Evolutionary conservation across 106 monocot genomes (phyloP).

Genomic region (Platanthera zijinensis): DNA sequence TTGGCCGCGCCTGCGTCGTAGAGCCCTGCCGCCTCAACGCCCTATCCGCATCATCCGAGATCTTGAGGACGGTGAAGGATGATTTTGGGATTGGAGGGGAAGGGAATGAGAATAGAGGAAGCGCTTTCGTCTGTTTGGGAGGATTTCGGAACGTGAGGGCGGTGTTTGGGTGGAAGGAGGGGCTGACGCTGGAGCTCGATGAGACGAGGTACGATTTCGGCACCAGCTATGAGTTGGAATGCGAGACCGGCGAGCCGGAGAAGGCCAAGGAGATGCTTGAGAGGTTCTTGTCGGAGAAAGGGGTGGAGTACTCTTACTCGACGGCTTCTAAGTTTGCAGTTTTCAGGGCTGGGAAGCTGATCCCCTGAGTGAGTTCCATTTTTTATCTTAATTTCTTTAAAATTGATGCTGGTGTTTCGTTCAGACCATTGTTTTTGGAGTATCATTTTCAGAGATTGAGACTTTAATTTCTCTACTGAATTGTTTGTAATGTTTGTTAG

Average conservation of each 20-base stretch:
- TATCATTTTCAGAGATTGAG: neutral
- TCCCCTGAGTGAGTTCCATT: slow-evolving; percentile 27
- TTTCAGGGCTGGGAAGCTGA: slow-evolving; percentile 73
- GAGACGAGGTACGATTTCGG: slow-evolving; percentile 87
- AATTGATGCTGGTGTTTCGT: neutral
- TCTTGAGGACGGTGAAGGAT: slow-evolving; percentile 41
- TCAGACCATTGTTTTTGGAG: neutral
- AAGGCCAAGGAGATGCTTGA: slow-evolving; percentile 67
- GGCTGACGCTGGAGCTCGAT: slow-evolving; percentile 75
- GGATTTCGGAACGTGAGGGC: slow-evolving; percentile 90
- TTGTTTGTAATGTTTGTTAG: neutral
- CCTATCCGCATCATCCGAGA: slow-evolving; percentile 27
- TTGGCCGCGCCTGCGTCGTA: slow-evolving; percentile 45
- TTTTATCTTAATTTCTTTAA: neutral
- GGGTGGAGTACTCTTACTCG: slow-evolving; percentile 53
- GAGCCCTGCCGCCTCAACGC: slow-evolving; percentile 38
- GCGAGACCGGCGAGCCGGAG: slow-evolving; percentile 82
- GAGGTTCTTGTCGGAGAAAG: slow-evolving; percentile 51
- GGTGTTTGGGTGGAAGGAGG: slow-evolving; percentile 73
- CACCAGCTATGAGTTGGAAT: slow-evolving; percentile 86
- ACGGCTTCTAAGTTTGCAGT: slow-evolving; percentile 66
- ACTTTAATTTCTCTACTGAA: neutral
- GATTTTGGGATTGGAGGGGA: slow-evolving; percentile 28
- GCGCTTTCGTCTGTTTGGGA: slow-evolving; percentile 59
- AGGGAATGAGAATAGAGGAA: slow-evolving; percentile 10